A percentile compares a stretch with the other conserved stretches of the same genome.
These are phyloP conservation scores for Rhizopus arrhizus DNA, from an alignment of 371 early-diverging fungal genomes.

Conservation along the genomic window DNA sequence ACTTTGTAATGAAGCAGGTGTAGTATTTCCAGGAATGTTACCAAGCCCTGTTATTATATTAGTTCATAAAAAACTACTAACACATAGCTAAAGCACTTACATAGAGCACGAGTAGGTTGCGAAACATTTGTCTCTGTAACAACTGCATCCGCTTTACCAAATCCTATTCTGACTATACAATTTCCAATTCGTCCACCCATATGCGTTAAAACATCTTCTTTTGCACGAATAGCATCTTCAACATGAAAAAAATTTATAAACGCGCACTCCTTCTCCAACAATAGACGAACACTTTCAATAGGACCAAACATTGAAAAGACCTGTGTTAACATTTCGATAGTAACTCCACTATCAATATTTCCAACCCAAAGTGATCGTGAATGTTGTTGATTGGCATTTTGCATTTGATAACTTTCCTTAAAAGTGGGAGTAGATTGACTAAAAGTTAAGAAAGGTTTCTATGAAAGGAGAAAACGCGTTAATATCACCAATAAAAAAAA, in stretches of 20 bases:
- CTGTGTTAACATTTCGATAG: constrained; percentile 77
- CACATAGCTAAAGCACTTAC: constrained; percentile 30
- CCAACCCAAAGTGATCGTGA: constrained; percentile 95
- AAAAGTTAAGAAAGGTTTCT: constrained; percentile 35
- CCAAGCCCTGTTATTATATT: constrained; percentile 77
- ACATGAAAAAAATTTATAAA: constrained; percentile 88
- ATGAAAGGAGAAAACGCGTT: constrained; percentile 5
- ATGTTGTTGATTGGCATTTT: constrained; percentile 24
- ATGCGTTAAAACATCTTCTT: constrained; percentile 79
- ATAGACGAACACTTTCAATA: constrained; percentile 89
- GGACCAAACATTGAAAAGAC: constrained; percentile 90
- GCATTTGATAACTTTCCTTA: constrained; percentile 4
- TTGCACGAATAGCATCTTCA: constrained; percentile 88
- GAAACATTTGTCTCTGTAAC: constrained; percentile 36
- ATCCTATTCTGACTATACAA: constrained; percentile 86
- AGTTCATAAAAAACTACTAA: neutral
- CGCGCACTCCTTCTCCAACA: constrained; percentile 95
- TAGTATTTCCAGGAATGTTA: constrained; percentile 84
- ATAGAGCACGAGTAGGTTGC: constrained; percentile 55
- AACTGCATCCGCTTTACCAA: constrained; percentile 84
- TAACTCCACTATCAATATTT: constrained; percentile 82
- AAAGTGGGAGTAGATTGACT: constrained; percentile 44
- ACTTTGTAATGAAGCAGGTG: constrained; percentile 72
- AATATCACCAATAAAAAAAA: neutral
- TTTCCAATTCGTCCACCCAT: constrained; percentile 77